Evolutionary conservation across 2,329 filamentous ascomycete genomes (phyloP), one percentile per base, ranked within the genome.

Genomic region (Chaetomiaceae sp.): DNA sequence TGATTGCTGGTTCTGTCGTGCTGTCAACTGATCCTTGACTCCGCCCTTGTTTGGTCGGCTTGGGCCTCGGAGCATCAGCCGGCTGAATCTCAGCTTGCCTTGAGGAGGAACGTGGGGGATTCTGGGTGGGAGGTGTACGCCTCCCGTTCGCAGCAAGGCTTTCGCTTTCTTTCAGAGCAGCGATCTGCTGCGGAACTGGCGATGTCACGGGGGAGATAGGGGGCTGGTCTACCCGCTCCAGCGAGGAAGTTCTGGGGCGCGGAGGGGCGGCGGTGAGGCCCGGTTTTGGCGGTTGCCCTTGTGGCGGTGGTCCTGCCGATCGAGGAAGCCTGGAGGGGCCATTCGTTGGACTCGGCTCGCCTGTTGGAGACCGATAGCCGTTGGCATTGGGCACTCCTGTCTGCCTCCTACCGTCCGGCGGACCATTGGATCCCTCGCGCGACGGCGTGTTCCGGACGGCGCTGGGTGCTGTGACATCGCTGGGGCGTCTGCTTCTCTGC

Each of bases 11-110:
- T 58, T 89, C 86, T 23, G 79, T 79, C 2, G 78, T 80, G 62
- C 81, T 88, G 59, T 94, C 89, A 12, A 88, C 73, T 0, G 87
- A 87, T 25, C 79, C 78, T 64, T 86, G 84, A 33, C 79, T 75
- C 17, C 82, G 78, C 39, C 77, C 76, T 58, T 81, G 80, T 39
- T 81, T 78, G 11, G 63, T 53, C 23, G 80, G 71, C 49, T 72
- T 73, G 4, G 73, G 71, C 47, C 69, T 73, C 14, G 71, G 65
- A 11, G 71, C 66, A 22, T 61, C 61, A 11, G 56, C 23, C n/a
- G 49, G 25, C 22, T 51, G 65, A 27, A 67, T 36, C 46, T 70
- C 70, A 22, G 61, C 61, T 54, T 70, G 79, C n/a, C 56, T 56
- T 8, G 62, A 46, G 1, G 61, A 57, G 12, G 66, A 56, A 17